phyloP scores from a whole-genome alignment of 345 rosid genomes.

The Eucalyptus caleyi region DNA sequence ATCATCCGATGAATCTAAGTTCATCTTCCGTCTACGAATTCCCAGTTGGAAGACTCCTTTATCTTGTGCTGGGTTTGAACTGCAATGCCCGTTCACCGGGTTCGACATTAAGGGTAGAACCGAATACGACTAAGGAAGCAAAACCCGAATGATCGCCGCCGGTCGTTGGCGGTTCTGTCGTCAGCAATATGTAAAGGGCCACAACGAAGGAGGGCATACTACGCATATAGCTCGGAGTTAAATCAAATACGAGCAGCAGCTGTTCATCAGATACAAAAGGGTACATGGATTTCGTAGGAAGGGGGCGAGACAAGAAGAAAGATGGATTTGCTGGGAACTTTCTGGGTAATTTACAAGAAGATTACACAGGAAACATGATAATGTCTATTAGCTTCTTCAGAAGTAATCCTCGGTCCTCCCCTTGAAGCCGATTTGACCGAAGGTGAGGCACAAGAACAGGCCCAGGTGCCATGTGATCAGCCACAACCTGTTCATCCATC shows the following conservation, averaged over 20 bases:
- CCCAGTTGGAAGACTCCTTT: not conserved
- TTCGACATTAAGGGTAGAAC: not conserved
- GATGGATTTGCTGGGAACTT: not conserved
- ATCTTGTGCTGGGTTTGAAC: not conserved
- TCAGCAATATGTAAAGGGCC: not conserved
- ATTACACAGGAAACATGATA: not conserved
- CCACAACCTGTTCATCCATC: constrained; percentile 52
- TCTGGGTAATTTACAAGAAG: not conserved
- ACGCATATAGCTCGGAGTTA: not conserved
- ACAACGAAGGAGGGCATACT: not conserved
- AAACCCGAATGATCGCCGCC: not conserved
- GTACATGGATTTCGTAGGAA: not conserved
- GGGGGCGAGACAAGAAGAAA: not conserved
- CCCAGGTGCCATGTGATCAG: constrained; percentile 80
- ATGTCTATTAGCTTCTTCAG: not conserved
- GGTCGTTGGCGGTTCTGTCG: not conserved
- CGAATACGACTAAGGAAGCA: not conserved
- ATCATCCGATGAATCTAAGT: not conserved
- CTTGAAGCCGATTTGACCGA: constrained; percentile 96
- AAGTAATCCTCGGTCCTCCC: constrained; percentile 89
- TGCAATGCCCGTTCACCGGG: not conserved
- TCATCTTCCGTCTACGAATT: not conserved
- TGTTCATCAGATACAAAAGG: not conserved
- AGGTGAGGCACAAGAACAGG: constrained; percentile 72
- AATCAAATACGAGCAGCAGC: not conserved